Percentiles rank a stretch among this genome's conserved stretches.
phyloP scores from a whole-genome alignment of 2,329 filamentous ascomycete genomes.

The Hymenoscyphus fraxineus region DNA sequence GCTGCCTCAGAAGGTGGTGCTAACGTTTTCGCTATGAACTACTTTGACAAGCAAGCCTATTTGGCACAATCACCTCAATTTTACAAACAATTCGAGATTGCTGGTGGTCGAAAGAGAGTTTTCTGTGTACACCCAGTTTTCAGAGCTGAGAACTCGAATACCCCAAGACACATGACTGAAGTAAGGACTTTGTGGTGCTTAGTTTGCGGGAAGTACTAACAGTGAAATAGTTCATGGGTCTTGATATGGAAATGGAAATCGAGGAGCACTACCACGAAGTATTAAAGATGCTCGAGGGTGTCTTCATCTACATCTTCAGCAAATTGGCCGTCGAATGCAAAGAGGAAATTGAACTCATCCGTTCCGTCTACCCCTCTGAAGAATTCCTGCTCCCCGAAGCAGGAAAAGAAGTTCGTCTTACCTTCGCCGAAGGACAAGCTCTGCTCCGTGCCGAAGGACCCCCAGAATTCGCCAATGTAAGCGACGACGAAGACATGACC shows the following conservation, averaged over 20 bases:
- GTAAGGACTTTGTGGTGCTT: conserved; percentile 33
- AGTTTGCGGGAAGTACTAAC: conserved; percentile 14
- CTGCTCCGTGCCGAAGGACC: conserved; percentile 73
- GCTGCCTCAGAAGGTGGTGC: conserved; percentile 89
- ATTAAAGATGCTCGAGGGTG: conserved; percentile 64
- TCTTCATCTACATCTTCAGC: conserved; percentile 76
- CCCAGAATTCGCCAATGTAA: conserved; percentile 61
- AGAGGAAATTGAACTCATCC: conserved; percentile 68
- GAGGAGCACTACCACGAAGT: conserved; percentile 75
- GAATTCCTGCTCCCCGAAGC: conserved; percentile 70
- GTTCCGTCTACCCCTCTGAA: conserved; percentile 72
- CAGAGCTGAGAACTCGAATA: conserved; percentile 82
- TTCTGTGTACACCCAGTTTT: conserved; percentile 79
- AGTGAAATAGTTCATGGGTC: conserved; percentile 64
- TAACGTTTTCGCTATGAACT: conserved; percentile 85
- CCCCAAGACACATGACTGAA: conserved; percentile 79
- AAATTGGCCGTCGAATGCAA: conserved; percentile 60
- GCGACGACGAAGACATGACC: conserved; percentile 73
- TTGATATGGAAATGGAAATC: conserved; percentile 90
- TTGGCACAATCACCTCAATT: conserved; percentile 80
- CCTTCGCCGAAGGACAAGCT: conserved; percentile 73
- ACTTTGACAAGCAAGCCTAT: conserved; percentile 81
- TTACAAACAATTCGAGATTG: conserved; percentile 85
- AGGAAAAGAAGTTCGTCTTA: conserved; percentile 72
- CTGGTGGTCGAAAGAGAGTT: conserved; percentile 71